These are phyloP conservation scores for Diplodia mutila DNA, from an alignment of 2,329 filamentous ascomycete genomes.

Conservation along the genomic window DNA sequence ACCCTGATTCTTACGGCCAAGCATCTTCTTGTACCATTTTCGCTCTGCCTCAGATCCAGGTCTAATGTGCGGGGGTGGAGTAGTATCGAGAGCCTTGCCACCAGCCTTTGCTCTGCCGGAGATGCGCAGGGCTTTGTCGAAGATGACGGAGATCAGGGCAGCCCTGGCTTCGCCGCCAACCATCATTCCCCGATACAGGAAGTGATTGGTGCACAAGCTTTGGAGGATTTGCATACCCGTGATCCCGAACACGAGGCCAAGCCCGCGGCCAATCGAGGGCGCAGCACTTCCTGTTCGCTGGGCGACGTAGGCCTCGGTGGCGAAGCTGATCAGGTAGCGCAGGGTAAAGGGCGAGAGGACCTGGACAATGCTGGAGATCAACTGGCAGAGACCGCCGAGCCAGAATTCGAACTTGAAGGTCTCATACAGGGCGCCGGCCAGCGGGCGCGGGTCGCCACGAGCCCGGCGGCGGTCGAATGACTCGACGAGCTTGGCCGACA, in stretches of 20 bases:
- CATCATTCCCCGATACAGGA: conserved; percentile 91
- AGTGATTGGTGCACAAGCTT: conserved; percentile 82
- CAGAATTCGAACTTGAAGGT: conserved; percentile 85
- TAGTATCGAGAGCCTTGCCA: conserved; percentile 56
- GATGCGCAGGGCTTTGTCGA: conserved; percentile 88
- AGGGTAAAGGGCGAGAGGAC: conserved; percentile 84
- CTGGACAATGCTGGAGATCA: conserved; percentile 71
- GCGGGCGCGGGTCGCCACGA: conserved; percentile 70
- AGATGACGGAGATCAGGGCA: conserved; percentile 82
- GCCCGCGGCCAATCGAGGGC: conserved; percentile 73
- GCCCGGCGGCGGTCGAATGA: conserved; percentile 71
- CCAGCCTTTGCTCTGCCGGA: conserved; percentile 88
- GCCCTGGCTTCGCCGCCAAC: conserved; percentile 82
- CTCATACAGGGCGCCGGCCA: conserved; percentile 82
- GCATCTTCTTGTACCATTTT: conserved; percentile 53
- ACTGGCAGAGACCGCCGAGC: conserved; percentile 76
- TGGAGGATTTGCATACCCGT: conserved; percentile 83
- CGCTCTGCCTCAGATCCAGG: conserved; percentile 56
- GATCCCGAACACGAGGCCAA: conserved; percentile 84
- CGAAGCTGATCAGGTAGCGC: conserved; percentile 84
- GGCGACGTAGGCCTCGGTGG: conserved; percentile 76
- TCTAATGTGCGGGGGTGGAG: conserved; percentile 49
- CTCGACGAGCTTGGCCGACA: conserved; percentile 67
- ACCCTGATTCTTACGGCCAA: conserved; percentile 43
- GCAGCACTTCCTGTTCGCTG: conserved; percentile 53